Percentiles rank a stretch among this genome's conserved stretches.
These are phyloP conservation scores for Tuber aestivum DNA, from an alignment of 495 filamentous ascomycete species.

Conservation along the genomic window DNA sequence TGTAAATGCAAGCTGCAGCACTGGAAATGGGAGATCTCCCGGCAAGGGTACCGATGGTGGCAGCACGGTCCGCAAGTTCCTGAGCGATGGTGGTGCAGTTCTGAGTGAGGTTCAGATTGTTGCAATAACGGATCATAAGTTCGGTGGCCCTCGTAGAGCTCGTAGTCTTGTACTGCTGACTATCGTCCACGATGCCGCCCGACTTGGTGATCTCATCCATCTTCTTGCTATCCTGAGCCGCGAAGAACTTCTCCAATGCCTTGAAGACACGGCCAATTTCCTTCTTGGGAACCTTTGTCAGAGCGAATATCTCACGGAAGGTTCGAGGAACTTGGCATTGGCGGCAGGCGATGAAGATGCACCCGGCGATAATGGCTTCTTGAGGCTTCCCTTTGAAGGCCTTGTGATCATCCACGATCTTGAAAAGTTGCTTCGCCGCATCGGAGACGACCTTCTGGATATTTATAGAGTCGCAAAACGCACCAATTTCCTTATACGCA, in stretches of 20 bases:
- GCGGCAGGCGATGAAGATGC: conserved; percentile 95
- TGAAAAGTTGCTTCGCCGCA: conserved; percentile 88
- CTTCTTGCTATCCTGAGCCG: conserved; percentile 53
- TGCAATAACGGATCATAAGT: conserved; percentile 83
- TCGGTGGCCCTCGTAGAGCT: conserved; percentile 76
- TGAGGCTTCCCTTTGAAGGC: conserved; percentile 92
- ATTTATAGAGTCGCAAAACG: conserved; percentile 76
- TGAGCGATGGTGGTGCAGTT: conserved; percentile 65
- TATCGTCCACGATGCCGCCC: conserved; percentile 46
- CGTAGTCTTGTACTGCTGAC: conserved; percentile 58
- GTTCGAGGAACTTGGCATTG: conserved; percentile 79
- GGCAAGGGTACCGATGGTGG: conserved; percentile 67
- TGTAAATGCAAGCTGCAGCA: conserved; percentile 92
- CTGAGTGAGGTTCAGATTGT: conserved; percentile 63
- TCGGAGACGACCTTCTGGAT: conserved; percentile 74
- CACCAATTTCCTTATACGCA: conserved; percentile 84
- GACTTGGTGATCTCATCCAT: conserved; percentile 50
- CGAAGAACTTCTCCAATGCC: conserved; percentile 77
- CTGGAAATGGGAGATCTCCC: conserved; percentile 91
- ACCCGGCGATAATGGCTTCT: conserved; percentile 88
- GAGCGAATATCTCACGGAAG: conserved; percentile 82
- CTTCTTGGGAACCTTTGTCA: conserved; percentile 93
- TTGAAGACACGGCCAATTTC: conserved; percentile 97
- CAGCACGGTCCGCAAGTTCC: conserved; percentile 66
- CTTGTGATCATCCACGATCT: conserved; percentile 83